Evolutionary conservation across 768 basidiomycete species (phyloP), one percentile per base, ranked within the genome.

Genomic region (Tulasnella sp.): DNA sequence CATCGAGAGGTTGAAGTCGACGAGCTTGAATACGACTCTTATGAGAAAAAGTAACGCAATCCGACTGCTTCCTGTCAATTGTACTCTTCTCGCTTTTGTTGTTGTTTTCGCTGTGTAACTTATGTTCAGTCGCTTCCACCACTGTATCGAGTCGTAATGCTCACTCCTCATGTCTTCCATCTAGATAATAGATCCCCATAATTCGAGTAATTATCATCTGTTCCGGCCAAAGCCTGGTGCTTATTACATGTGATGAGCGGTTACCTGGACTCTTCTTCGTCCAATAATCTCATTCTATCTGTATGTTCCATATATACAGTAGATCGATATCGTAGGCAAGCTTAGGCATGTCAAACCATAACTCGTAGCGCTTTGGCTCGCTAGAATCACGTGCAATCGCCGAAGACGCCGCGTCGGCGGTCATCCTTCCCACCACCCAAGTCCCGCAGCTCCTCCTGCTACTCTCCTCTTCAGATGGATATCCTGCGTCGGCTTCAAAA

Each of bases 401-500:
- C 14, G 12, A 65, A 40, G 39, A 65, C 64, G 22, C 64, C 35
- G 64, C 6, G 14, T 36, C 64, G n/a, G 34, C 64, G 64, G 64
- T 19, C 16, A 16, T 65, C 39, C 6, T 16, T 32, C 35, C 64
- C 39, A 65, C 64, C 64, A 40, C 39, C 39, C 63, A 64, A 64
- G 6, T 65, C 64, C 35, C 35, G 35, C 64, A 65, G 35, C 35
- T 3, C 19, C 9, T 34, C 22, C 22, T 9, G 19, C 64, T 65
- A 65, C 64, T 65, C 39, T 36, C n/a, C 22, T 6, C n/a, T 40
- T 37, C 12, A n/a, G 12, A 69, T 69, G 67, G 42, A 69, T 35
- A 41, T 69, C 22, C 67, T 69, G 17, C 67, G 40, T 11, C 37
- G 67, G 42, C n/a, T 69, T 22, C 39, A 69, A 34, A 69, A 69